phyloP scores from a whole-genome alignment of 2,329 filamentous ascomycete species.

The Scleromitrula shiraiana region DNA sequence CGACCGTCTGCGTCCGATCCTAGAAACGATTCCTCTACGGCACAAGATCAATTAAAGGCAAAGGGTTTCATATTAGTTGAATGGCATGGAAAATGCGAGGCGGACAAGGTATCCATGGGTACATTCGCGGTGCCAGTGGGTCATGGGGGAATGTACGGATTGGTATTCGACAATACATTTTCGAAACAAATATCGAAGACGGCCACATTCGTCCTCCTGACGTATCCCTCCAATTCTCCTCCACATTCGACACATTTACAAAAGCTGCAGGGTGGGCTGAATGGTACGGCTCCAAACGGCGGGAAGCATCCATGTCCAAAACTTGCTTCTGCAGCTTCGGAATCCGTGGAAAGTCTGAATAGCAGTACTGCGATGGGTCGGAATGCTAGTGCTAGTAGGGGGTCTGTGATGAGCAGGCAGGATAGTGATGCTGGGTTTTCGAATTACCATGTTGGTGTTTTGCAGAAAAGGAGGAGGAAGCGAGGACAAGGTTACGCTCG shows the following conservation, averaged over 20 bases:
- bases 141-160: conserved; percentile 85
- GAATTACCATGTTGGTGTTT: conserved; percentile 71
- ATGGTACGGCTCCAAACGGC: conserved; percentile 38
- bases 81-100: conserved; percentile 94
- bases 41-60: conserved; percentile 54
- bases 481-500: conserved; percentile 88
- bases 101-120: conserved; percentile 88
- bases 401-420: conserved; percentile 46
- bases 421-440: conserved; percentile 36
- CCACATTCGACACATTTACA: conserved; percentile 68
- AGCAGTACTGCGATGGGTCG: conserved; percentile 35
- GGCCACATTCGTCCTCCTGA: conserved; percentile 88
- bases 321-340: conserved; percentile 38
- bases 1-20: conserved; percentile 41
- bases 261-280: conserved; percentile 37
- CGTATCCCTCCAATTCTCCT: conserved; percentile 76
- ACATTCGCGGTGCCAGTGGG: conserved; percentile 69
- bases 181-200: conserved; percentile 93
- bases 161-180: conserved; percentile 98
- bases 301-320: conserved; percentile 38
- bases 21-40: conserved; percentile 51
- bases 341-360: conserved; percentile 54
- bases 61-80: conserved; percentile 64
- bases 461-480: conserved; percentile 88
- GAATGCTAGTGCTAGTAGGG: conserved; percentile 32